Evolutionary conservation across 371 early-diverging fungal genomes (phyloP).

Genomic region (Mucor mucedo): DNA sequence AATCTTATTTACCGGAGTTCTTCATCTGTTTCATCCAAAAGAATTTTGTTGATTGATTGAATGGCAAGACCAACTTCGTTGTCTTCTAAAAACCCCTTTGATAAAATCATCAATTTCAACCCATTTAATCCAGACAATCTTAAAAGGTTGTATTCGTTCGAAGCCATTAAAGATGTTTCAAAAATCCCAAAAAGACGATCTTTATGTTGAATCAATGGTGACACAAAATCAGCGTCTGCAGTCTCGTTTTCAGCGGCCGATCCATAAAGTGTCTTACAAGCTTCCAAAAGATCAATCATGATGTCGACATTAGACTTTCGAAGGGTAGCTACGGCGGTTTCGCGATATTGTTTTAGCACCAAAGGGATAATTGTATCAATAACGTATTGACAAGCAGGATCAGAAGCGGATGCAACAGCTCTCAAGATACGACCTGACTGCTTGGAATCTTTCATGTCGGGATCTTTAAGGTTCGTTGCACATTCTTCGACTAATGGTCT

Average conservation of each 20-base stretch:
- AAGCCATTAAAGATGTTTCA: conserved; percentile 57
- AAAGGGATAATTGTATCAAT: conserved; percentile 59
- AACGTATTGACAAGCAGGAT: conserved; percentile 67
- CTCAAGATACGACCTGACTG: conserved; percentile 70
- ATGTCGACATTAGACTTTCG: conserved; percentile 72
- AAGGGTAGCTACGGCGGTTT: conserved; percentile 60
- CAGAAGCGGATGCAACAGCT: conserved; percentile 72
- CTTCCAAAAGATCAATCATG: conserved; percentile 70
- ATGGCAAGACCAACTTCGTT: conserved; percentile 68
- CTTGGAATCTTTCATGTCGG: conserved; percentile 76
- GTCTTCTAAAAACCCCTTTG: conserved; percentile 57
- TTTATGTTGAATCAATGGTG: conserved; percentile 68
- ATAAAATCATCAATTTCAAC: conserved; percentile 66
- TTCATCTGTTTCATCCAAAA: conserved; percentile 56
- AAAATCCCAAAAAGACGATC: conserved; percentile 73
- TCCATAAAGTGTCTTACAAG: conserved; percentile 64
- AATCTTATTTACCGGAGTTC: conserved; percentile 49
- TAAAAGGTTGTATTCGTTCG: conserved; percentile 76
- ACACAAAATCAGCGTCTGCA: conserved; percentile 36
- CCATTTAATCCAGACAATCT: conserved; percentile 72
- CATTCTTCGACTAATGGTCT: conserved; percentile 71
- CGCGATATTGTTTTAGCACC: conserved; percentile 59
- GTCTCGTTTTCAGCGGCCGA: conserved; percentile 39
- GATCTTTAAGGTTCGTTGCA: conserved; percentile 68
- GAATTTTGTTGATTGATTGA: conserved; percentile 41